Evolutionary conservation across 768 basidiomycete genomes (phyloP).

Genomic region (Auricularia heimuer): DNA sequence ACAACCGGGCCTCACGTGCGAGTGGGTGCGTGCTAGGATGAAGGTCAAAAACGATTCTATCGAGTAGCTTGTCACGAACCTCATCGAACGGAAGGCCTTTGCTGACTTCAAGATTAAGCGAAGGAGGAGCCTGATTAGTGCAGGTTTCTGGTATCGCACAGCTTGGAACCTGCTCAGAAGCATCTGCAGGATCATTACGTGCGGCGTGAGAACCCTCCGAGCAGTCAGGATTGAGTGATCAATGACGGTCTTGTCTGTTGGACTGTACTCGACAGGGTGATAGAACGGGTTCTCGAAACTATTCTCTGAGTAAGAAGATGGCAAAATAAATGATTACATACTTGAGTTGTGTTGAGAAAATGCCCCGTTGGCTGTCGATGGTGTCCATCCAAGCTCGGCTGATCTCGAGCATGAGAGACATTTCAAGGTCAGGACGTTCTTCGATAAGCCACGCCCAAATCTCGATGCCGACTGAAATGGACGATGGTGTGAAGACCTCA

Average conservation of each 20-base stretch:
- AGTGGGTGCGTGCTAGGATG: constrained; percentile 73
- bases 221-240: constrained; percentile 64
- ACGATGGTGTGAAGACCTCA: constrained; percentile 76
- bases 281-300: constrained; percentile 87
- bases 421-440: constrained; percentile 72
- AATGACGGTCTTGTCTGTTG: constrained; percentile 78
- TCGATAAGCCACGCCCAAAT: constrained; percentile 95
- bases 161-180: constrained; percentile 88
- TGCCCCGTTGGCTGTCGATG: constrained; percentile 64
- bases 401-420: constrained; percentile 77
- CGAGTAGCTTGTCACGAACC: constrained; percentile 35
- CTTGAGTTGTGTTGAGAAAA: constrained; percentile 79
- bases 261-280: constrained; percentile 76
- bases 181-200: constrained; percentile 77
- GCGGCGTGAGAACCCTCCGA: constrained; percentile 68
- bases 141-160: constrained; percentile 76
- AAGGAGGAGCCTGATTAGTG: constrained; percentile 78
- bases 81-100: constrained; percentile 56
- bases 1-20: constrained; percentile 82
- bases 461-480: constrained; percentile 81
- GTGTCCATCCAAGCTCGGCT: constrained; percentile 80
- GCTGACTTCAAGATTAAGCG: constrained; percentile 78
- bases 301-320: neutral
- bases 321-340: constrained; percentile 29
- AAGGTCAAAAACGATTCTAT: neutral